Evolutionary conservation across 1,284 basidiomycete species (phyloP), one percentile per base, ranked within the genome.

Genomic region (Papiliotrema terrestris): DNA sequence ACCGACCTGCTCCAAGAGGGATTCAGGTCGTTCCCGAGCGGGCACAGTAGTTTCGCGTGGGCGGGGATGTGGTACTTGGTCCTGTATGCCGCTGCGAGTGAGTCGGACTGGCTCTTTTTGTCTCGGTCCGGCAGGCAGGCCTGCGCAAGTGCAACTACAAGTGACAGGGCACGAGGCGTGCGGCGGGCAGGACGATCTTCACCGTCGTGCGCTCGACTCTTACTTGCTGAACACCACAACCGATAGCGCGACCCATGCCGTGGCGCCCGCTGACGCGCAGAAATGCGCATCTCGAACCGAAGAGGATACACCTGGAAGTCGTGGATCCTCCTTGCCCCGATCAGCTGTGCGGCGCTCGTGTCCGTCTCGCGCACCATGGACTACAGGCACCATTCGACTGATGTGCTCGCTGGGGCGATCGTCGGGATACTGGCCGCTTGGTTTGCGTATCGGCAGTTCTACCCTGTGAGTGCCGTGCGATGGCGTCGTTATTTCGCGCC

Each of bases 21-120:
- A 0, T 98, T 92, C 80, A 82, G 90, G 59, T 90, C 87, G 66
- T 97, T 98, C 76, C 91, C 90, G 1, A 90, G 87, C 41, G 95
- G 95, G 1, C 96, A 98, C 78, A 85, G 90, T 1, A 90, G 88
- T 67, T 75, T 77, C 49, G 67, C 68, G 17, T 77, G 72, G 72
- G 60, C 61, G 22, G 74, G 76, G 29, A 72, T 77, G 69, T 66
- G 68, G 66, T 77, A 72, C 61, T 56, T 78, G 35, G 65, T 69
- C 41, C 59, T 72, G 83, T 91, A 76, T 42, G 83, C 80, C 8
- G 56, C 62, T 8, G 64, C 68, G 11, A 74, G 73, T 73, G 55
- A 59, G 73, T 67, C 53, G 45, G 35, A 36, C 39, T 25, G 32
- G 23, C n/a, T 51, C 49, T n/a, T n/a, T n/a, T n/a, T 49, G 35